Conservation (phyloP, 2,329 filamentous ascomycete genomes). For the Aspergillus versicolor region DNA sequence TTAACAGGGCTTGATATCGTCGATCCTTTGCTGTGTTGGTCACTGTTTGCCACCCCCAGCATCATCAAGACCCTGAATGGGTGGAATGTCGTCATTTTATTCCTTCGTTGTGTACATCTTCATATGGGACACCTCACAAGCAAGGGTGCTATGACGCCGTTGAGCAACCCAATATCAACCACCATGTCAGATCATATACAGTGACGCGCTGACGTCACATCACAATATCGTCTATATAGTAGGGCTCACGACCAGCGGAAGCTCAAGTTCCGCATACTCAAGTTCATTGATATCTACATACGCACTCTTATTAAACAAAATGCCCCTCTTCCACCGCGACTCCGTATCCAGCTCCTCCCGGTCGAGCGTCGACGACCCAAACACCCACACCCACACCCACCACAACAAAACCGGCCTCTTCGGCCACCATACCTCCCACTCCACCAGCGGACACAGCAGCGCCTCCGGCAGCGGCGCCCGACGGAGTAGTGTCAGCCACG, state of each 20-base stretch:
- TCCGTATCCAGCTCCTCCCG: constrained; percentile 25
- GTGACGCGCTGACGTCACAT: not conserved
- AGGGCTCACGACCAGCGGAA: not conserved
- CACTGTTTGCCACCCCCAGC: not conserved
- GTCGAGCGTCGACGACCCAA: constrained; percentile 19
- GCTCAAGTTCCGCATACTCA: not conserved
- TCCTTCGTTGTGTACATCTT: no score
- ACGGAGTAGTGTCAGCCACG: not conserved
- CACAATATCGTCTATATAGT: not conserved
- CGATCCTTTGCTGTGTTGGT: constrained; percentile 1
- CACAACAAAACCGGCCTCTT: constrained; percentile 29
- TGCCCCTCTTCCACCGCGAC: constrained; percentile 26
- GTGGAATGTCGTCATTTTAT: no score
- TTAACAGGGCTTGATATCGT: not conserved
- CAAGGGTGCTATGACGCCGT: not conserved
- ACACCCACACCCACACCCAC: constrained; percentile 1
- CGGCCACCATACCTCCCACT: constrained; percentile 35
- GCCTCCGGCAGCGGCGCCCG: not conserved
- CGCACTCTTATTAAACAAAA: constrained; percentile 1
- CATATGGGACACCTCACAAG: no score
- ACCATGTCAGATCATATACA: not conserved
- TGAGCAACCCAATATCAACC: not conserved
- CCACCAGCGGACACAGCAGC: constrained; percentile 11
- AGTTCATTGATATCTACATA: not conserved
- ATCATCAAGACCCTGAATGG: no score